Conservation (phyloP, 2,329 filamentous ascomycete species). For the Cladosporium velox region DNA sequence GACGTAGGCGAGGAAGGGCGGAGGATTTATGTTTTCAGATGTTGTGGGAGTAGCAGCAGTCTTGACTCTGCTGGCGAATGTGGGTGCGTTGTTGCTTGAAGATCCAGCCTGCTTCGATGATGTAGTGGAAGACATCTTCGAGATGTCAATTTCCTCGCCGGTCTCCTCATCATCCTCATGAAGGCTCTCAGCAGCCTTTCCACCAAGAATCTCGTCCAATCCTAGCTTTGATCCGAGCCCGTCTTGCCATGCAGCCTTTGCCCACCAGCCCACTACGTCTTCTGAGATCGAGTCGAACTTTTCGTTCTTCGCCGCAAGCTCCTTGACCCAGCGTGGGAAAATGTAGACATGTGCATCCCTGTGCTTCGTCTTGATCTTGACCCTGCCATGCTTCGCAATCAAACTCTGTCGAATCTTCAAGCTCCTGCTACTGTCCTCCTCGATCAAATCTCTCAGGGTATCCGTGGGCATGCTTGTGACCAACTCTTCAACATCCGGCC, state of each 20-base stretch:
- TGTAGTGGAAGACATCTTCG: slow-evolving; percentile 15
- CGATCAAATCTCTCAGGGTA: slow-evolving; percentile 79
- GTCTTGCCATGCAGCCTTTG: slow-evolving; percentile 87
- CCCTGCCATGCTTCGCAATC: slow-evolving; percentile 68
- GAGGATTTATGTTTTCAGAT: slow-evolving; percentile 23
- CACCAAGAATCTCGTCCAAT: slow-evolving; percentile 65
- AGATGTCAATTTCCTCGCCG: slow-evolving; percentile 58
- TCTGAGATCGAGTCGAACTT: slow-evolving; percentile 85
- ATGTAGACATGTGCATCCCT: slow-evolving; percentile 94
- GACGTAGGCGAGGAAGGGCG: slow-evolving; percentile 76
- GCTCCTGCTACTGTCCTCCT: slow-evolving; percentile 69
- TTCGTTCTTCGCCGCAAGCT: slow-evolving; percentile 78
- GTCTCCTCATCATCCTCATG: slow-evolving; percentile 36
- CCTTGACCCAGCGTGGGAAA: slow-evolving; percentile 86
- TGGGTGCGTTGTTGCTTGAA: slow-evolving; percentile 1
- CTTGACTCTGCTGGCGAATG: slow-evolving; percentile 40
- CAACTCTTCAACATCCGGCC: slow-evolving; percentile 71
- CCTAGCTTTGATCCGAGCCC: slow-evolving; percentile 77
- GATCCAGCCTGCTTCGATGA: slow-evolving; percentile 43
- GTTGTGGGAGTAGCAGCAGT: slow-evolving; percentile 13
- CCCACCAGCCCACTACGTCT: slow-evolving; percentile 93
- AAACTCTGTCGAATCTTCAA: slow-evolving; percentile 76
- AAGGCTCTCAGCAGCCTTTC: slow-evolving; percentile 33
- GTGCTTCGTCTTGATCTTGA: slow-evolving; percentile 80
- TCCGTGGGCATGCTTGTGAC: slow-evolving; percentile 88